Evolutionary conservation across 768 basidiomycete genomes (phyloP).

Genomic region (Suillus alpinus): DNA sequence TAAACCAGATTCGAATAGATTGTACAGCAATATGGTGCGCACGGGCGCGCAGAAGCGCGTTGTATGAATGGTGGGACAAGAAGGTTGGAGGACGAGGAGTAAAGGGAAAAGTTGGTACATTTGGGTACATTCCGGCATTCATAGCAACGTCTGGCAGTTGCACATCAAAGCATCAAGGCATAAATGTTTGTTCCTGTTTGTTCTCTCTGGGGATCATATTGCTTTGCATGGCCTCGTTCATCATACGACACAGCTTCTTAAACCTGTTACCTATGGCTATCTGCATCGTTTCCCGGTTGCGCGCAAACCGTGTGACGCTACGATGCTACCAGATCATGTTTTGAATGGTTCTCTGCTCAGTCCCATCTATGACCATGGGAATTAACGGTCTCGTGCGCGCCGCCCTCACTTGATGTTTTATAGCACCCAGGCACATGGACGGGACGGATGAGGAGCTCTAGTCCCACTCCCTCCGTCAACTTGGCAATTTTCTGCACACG

Average conservation of each 20-base stretch:
- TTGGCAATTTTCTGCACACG: neutral
- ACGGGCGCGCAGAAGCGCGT: neutral
- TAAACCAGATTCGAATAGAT: neutral
- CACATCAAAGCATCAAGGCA: conserved; percentile 18
- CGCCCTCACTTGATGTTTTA: neutral
- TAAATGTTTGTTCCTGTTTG: conserved; percentile 13
- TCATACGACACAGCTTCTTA: conserved; percentile 6
- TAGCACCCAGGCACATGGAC: neutral
- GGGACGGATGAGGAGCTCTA: neutral
- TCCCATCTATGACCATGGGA: neutral
- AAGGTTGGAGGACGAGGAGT: conserved; percentile 1
- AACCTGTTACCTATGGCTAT: neutral
- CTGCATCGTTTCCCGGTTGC: neutral
- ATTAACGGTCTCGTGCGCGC: neutral
- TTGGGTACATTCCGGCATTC: conserved; percentile 15
- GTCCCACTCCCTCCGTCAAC: neutral
- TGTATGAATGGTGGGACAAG: neutral
- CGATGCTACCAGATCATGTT: neutral
- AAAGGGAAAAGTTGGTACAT: conserved; percentile 1
- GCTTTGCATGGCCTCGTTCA: conserved; percentile 1
- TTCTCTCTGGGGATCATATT: neutral
- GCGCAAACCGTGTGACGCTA: neutral
- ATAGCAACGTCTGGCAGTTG: conserved; percentile 18
- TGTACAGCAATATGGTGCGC: neutral
- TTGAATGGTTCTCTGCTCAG: neutral